Conservation (phyloP, 2,329 filamentous ascomycete species). For the Cladophialophora bantiana region DNA sequence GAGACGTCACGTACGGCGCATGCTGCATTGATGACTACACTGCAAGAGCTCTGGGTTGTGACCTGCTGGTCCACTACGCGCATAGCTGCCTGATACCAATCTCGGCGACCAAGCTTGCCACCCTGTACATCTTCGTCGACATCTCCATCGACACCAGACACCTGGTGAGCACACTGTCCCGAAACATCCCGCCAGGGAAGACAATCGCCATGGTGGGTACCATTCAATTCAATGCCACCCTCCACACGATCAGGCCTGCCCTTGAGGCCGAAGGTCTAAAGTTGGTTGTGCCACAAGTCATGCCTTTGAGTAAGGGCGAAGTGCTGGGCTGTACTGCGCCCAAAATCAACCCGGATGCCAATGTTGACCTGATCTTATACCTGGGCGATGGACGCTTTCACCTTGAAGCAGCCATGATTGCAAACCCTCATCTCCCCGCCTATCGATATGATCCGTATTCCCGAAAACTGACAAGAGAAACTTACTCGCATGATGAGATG, state of each 20-base stretch:
- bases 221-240: slow-evolving; percentile 97
- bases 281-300: slow-evolving; percentile 88
- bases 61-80: slow-evolving; percentile 93
- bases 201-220: slow-evolving; percentile 93
- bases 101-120: slow-evolving; percentile 95
- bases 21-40: slow-evolving; percentile 99
- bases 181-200: slow-evolving; percentile 85
- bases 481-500: slow-evolving; percentile 91
- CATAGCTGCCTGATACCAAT: slow-evolving; percentile 97
- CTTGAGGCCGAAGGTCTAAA: slow-evolving; percentile 85
- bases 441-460: slow-evolving; percentile 98
- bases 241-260: slow-evolving; percentile 80
- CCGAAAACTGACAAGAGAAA: slow-evolving; percentile 86
- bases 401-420: slow-evolving; percentile 98
- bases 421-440: slow-evolving; percentile 87
- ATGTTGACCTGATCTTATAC: slow-evolving; percentile 82
- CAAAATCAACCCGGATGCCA: slow-evolving; percentile 61
- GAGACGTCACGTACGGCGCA: slow-evolving; percentile 96
- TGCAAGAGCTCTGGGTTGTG: slow-evolving; percentile 89
- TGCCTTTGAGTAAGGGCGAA: slow-evolving; percentile 90
- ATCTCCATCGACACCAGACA: slow-evolving; percentile 94
- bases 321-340: slow-evolving; percentile 98
- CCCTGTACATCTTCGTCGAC: slow-evolving; percentile 96
- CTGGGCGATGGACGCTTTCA: slow-evolving; percentile 94
- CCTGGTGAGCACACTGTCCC: slow-evolving; percentile 81